phyloP scores from a whole-genome alignment of 495 filamentous ascomycete genomes.

The Penicillium malachiteum region DNA sequence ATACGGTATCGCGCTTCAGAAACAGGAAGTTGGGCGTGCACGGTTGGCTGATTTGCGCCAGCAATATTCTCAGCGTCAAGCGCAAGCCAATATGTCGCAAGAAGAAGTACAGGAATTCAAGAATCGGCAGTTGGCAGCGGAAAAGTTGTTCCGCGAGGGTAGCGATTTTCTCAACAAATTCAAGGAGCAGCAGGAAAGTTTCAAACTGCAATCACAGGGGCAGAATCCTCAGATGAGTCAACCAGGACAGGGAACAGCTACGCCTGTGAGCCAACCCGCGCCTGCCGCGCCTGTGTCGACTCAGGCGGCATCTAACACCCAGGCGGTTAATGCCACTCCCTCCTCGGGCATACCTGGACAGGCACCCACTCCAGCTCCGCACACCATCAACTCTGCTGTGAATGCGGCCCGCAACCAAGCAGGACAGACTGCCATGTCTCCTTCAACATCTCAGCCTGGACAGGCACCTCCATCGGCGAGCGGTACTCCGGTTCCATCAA shows the following conservation, averaged over 20 bases:
- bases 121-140: constrained; percentile 41
- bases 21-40: constrained; percentile 48
- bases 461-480: constrained; percentile 41
- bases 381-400: constrained; percentile 54
- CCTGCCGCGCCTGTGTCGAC: constrained; percentile 17
- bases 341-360: constrained; percentile 34
- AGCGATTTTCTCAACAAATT: constrained; percentile 49
- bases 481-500: constrained; percentile 35
- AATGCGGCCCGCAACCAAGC: constrained; percentile 51
- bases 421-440: constrained; percentile 39
- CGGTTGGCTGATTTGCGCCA: constrained; percentile 38
- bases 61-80: constrained; percentile 39
- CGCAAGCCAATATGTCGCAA: constrained; percentile 35
- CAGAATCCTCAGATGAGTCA: constrained; percentile 39
- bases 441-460: constrained; percentile 37
- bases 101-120: constrained; percentile 48
- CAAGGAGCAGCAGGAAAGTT: constrained; percentile 46
- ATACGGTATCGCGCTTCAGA: constrained; percentile 54
- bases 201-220: constrained; percentile 39
- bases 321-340: constrained; percentile 23
- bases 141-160: constrained; percentile 47
- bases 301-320: constrained; percentile 21
- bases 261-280: constrained; percentile 12
- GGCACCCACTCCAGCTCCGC: constrained; percentile 44
- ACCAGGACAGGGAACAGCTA: constrained; percentile 13